Conservation (phyloP, 805 yeast genomes). For the Zygoascus tannicola region DNA sequence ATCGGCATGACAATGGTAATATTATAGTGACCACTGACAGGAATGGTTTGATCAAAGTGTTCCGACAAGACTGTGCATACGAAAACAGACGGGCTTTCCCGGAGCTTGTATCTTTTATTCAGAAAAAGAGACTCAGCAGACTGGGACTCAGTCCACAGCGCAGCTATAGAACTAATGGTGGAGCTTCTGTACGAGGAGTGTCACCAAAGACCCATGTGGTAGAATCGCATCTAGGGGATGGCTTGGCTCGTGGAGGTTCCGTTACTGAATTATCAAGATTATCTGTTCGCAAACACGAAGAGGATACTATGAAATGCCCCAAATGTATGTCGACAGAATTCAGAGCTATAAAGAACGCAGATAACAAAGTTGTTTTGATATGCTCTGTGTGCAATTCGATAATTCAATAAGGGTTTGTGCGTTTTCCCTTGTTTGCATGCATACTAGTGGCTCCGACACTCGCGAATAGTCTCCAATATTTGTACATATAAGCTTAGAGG, state of each 20-base stretch:
- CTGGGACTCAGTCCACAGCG: conserved; percentile 16
- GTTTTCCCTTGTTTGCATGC: too few relatives aligned
- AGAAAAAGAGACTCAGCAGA: conserved; percentile 16
- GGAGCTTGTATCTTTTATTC: conserved; percentile 10
- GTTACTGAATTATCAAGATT: too few relatives aligned
- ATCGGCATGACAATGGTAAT: conserved; percentile 22
- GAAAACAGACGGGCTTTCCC: conserved; percentile 18
- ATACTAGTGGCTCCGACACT: too few relatives aligned
- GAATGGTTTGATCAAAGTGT: conserved; percentile 62
- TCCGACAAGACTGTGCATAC: conserved; percentile 69
- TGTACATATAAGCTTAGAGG: too few relatives aligned
- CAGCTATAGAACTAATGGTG: conserved; percentile 3
- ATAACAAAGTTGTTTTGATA: neutral
- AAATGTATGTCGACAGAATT: conserved; percentile 2
- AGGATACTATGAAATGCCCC: neutral
- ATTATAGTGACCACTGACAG: conserved; percentile 73
- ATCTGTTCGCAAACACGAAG: too few relatives aligned
- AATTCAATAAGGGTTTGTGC: neutral
- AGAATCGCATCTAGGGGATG: too few relatives aligned
- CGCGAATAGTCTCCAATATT: too few relatives aligned
- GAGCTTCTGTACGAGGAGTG: conserved; percentile 1
- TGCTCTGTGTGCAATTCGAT: conserved; percentile 1
- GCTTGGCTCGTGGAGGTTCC: too few relatives aligned
- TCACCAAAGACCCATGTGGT: conserved; percentile 1
- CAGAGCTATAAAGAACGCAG: neutral